Conservation (phyloP, 208 protist genomes). For the Angomonas ambiguus region DNA sequence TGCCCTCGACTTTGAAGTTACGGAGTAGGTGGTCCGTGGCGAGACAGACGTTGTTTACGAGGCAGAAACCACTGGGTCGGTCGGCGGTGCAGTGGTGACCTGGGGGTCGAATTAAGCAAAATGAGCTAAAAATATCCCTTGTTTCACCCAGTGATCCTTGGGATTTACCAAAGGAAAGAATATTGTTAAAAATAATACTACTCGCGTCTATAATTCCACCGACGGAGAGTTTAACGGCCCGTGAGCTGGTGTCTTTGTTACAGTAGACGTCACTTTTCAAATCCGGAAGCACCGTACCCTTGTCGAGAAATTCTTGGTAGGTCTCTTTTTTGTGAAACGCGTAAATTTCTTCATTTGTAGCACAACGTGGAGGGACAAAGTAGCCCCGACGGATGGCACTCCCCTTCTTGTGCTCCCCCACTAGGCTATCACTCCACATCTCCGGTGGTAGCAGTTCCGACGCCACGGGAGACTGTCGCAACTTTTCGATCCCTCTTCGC, state of each 20-base stretch:
- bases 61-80: constrained; percentile 79
- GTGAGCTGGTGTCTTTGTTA: constrained; percentile 50
- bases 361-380: constrained; percentile 53
- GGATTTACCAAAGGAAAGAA: background rate
- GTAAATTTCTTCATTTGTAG: constrained; percentile 55
- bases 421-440: background rate
- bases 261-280: constrained; percentile 79
- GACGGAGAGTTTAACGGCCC: constrained; percentile 46
- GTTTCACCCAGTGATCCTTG: no score
- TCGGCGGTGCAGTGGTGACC: constrained; percentile 82
- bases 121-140: constrained; percentile 25
- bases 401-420: background rate
- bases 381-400: constrained; percentile 14
- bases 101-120: constrained; percentile 86
- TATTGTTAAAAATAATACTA: constrained; percentile 22
- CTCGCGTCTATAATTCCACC: constrained; percentile 67
- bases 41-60: constrained; percentile 88
- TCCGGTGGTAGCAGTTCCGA: constrained; percentile 52
- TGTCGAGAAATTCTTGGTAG: constrained; percentile 52
- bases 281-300: constrained; percentile 29
- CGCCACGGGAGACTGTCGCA: constrained; percentile 34
- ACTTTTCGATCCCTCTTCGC: constrained; percentile 45
- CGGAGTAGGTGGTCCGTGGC: constrained; percentile 45
- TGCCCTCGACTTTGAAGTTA: constrained; percentile 1
- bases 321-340: constrained; percentile 39